phyloP scores from a whole-genome alignment of 495 filamentous ascomycete species.

The Extremus antarcticus region DNA sequence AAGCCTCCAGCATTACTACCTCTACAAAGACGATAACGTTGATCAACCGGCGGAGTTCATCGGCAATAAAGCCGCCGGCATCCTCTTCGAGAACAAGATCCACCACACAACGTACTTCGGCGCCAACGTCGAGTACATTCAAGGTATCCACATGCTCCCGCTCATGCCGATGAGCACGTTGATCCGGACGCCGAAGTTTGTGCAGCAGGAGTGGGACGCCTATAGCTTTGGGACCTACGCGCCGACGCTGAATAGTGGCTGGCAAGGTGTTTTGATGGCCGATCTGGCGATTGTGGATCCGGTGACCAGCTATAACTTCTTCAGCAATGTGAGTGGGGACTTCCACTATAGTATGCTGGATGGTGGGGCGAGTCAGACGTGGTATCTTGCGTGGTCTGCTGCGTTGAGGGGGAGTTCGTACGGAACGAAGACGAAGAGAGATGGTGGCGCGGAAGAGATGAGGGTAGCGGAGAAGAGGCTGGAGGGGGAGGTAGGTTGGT shows the following conservation, averaged over 20 bases:
- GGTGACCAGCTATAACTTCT: constrained; percentile 58
- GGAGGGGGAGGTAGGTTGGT: background rate
- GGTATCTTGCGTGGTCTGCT: constrained; percentile 79
- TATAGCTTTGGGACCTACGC: constrained; percentile 51
- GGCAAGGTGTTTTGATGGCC: constrained; percentile 61
- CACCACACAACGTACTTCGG: constrained; percentile 96
- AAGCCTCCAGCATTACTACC: constrained; percentile 67
- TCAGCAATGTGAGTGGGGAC: constrained; percentile 38
- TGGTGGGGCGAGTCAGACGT: constrained; percentile 74
- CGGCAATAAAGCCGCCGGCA: constrained; percentile 79
- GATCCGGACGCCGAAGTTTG: constrained; percentile 58
- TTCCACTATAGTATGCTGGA: constrained; percentile 71
- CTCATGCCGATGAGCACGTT: constrained; percentile 60
- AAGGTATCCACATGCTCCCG: constrained; percentile 96
- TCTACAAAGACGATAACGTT: constrained; percentile 56
- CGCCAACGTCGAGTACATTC: constrained; percentile 64
- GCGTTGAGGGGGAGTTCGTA: constrained; percentile 29
- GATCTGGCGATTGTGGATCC: constrained; percentile 77
- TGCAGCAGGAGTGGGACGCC: constrained; percentile 72
- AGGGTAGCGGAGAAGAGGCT: background rate
- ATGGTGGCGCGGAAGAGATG: too few relatives aligned
- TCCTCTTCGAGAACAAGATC: constrained; percentile 93
- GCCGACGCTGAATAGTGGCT: constrained; percentile 29
- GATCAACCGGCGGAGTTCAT: constrained; percentile 71
- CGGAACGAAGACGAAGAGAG: background rate